These are phyloP conservation scores for Aspergillus flavus DNA, from an alignment of 2,329 filamentous ascomycete genomes.

Conservation along the genomic window DNA sequence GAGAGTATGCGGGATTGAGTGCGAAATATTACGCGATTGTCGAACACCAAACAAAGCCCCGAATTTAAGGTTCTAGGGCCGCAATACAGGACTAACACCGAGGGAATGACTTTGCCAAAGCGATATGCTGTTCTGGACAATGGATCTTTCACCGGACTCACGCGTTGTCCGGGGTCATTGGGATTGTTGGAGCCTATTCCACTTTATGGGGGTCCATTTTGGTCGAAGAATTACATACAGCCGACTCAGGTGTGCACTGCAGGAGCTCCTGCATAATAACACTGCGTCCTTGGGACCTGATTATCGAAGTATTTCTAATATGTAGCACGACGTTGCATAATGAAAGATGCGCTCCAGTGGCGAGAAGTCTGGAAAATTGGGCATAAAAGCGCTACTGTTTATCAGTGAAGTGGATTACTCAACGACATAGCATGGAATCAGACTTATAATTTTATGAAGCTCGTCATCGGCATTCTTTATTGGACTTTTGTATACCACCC, in stretches of 20 bases:
- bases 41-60: neutral
- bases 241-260: neutral
- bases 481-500: slow-evolving; percentile 4
- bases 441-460: neutral
- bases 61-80: neutral
- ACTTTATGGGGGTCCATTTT: neutral
- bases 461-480: neutral
- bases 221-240: neutral
- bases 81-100: neutral
- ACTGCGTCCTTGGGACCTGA: neutral
- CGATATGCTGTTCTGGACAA: neutral
- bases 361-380: neutral
- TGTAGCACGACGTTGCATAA: no score
- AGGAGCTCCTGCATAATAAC: neutral
- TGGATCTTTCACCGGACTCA: neutral
- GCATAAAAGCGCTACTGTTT: neutral
- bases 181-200: neutral
- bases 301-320: neutral
- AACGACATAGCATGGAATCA: neutral
- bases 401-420: neutral
- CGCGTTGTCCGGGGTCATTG: neutral
- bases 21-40: neutral
- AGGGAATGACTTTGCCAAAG: neutral
- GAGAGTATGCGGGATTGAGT: neutral
- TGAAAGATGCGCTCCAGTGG: neutral